Evolutionary conservation across 371 early-diverging fungal genomes (phyloP), one percentile per base, ranked within the genome.

Genomic region (Mucor sp.): DNA sequence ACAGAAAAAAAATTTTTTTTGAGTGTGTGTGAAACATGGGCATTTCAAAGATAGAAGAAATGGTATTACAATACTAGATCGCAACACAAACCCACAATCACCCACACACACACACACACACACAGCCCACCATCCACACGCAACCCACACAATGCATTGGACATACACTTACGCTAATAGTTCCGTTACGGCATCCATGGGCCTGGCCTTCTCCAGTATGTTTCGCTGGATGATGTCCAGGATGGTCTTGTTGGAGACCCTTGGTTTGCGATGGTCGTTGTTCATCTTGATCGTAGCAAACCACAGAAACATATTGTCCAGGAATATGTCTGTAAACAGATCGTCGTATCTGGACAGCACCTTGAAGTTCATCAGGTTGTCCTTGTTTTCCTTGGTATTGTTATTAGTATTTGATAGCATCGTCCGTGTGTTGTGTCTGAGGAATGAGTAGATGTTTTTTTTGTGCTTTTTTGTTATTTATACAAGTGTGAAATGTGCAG

Each of bases 331-430:
- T 50, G 88, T 86, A 58, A 91, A 77, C 21, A 91, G 68, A 79
- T 91, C 92, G 78, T 91, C 92, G 73, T 86, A 88, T 44, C 79
- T 80, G 19, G 90, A 89, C 47, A 91, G 77, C 27, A 87, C 68
- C 33, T 76, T 69, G 53, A 80, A 80, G 60, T 83, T 75, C 83
- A 83, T 72, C 32, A 66, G 28, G n/a, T 66, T 66, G 8, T 65
- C 47, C 30, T 59, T 65, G 44, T 66, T 66, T 6, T 32, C 25
- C 27, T 58, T 44, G 30, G 39, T n/a, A 19, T 44, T 44, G 44
- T 44, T 44, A 44, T n/a, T 44, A 6, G 17, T n/a, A 19, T 44
- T 44, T 44, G 44, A 44, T 19, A 44, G 32, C 48, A 61, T 61
- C 27, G 15, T 47, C n/a, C n/a, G 7, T 17, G 25, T 41, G 37